Conservation (phyloP, 352 stramenopile species). For the Aphanomyces cochlioides region DNA sequence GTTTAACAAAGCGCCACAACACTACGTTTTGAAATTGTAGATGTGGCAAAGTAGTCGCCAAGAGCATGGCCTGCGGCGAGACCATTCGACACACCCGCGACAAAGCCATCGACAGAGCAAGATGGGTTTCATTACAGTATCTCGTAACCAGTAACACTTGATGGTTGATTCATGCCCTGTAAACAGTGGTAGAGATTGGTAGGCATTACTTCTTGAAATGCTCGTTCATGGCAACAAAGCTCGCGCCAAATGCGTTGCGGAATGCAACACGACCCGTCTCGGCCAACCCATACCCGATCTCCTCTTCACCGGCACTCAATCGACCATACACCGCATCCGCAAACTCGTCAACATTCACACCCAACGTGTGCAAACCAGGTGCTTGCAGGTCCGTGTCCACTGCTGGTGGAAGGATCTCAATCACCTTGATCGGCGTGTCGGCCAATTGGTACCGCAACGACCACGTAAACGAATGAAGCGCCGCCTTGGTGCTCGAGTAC, state of each 20-base stretch:
- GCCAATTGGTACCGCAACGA: slow-evolving; percentile 29
- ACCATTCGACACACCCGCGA: too few relatives aligned
- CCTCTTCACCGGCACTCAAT: slow-evolving; percentile 9
- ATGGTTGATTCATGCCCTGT: not conserved
- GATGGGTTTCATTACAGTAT: too few relatives aligned
- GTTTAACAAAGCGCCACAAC: too few relatives aligned
- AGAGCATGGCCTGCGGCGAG: too few relatives aligned
- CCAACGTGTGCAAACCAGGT: slow-evolving; percentile 24
- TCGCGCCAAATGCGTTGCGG: slow-evolving; percentile 1
- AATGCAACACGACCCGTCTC: not conserved
- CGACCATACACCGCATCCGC: slow-evolving; percentile 15
- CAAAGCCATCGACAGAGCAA: too few relatives aligned
- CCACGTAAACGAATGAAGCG: slow-evolving; percentile 30
- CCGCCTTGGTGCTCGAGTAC: slow-evolving; percentile 31
- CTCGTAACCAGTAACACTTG: too few relatives aligned
- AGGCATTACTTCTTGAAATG: not conserved
- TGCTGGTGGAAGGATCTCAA: slow-evolving; percentile 29
- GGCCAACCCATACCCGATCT: slow-evolving; percentile 24
- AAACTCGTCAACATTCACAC: slow-evolving; percentile 28
- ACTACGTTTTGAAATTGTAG: too few relatives aligned
- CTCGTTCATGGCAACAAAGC: slow-evolving; percentile 7
- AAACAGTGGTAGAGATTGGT: not conserved
- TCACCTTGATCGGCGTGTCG: slow-evolving; percentile 23
- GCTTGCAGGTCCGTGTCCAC: slow-evolving; percentile 29
- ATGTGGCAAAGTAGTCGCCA: too few relatives aligned